Percentiles rank a stretch among this genome's conserved stretches.
phyloP scores from a whole-genome alignment of 805 yeast species.

The Metschnikowia kunwiensis region DNA sequence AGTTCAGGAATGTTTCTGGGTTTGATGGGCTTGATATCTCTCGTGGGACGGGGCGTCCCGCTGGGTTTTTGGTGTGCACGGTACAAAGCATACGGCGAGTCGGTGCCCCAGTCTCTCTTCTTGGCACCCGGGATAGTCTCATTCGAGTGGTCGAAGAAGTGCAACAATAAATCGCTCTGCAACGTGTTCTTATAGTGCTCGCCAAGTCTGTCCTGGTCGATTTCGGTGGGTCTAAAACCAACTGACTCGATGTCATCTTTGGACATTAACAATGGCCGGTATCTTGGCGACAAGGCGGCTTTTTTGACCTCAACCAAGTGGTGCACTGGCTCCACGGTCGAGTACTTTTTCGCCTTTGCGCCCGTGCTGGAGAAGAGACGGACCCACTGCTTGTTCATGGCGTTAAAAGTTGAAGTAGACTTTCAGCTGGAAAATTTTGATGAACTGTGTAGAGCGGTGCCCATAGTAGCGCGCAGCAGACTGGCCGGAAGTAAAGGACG shows the following conservation, averaged over 20 bases:
- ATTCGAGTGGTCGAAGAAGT: constrained; percentile 69
- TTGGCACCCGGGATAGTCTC: constrained; percentile 58
- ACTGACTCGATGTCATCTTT: constrained; percentile 79
- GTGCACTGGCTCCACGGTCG: constrained; percentile 87
- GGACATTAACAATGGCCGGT: constrained; percentile 61
- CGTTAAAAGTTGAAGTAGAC: no score
- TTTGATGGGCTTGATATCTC: constrained; percentile 67
- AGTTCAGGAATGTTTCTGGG: constrained; percentile 70
- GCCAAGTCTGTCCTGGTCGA: constrained; percentile 74
- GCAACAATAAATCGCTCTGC: constrained; percentile 72
- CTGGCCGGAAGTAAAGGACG: no score
- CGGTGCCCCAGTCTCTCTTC: constrained; percentile 79
- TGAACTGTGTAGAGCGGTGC: constrained; percentile 7
- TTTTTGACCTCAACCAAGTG: constrained; percentile 79
- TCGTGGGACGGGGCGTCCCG: constrained; percentile 72
- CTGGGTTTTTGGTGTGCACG: constrained; percentile 74
- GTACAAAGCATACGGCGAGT: constrained; percentile 84
- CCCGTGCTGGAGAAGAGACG: constrained; percentile 40
- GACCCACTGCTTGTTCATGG: constrained; percentile 23
- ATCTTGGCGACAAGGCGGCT: constrained; percentile 68
- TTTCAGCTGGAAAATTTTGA: constrained; percentile 10
- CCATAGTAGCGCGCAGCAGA: constrained; percentile 4
- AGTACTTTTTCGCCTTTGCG: constrained; percentile 49
- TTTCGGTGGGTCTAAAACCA: constrained; percentile 67
- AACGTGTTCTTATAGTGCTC: constrained; percentile 77